Evolutionary conservation across 2,329 filamentous ascomycete genomes (phyloP), one percentile per base, ranked within the genome.

Genomic region (Tolypocladium endophyticum): DNA sequence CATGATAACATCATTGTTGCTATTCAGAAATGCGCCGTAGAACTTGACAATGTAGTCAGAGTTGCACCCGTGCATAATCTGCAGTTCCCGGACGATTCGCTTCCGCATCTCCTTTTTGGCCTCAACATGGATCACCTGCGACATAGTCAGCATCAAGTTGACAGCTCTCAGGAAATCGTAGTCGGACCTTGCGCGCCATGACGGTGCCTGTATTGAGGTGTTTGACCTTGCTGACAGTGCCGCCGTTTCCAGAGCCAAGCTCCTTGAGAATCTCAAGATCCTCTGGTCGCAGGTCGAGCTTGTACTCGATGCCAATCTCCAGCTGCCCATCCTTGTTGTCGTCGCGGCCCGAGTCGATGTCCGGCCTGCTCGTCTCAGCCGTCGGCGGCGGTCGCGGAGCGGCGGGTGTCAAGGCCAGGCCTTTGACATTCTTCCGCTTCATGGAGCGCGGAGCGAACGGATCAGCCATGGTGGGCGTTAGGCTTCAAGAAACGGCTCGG

Each of bases 401-500:
- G 30, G 88, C 86, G 56, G 90, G 87, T 69, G 86, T 92, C 71
- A 99, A 81, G 66, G 92, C 92, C 57, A 99, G 87, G 43, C 92
- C 93, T 79, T 97, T 97, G 75, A 96, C 89, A 74, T 99, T 99
- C 85, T 97, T 97, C 81, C 93, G 88, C 87, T 97, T 97, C 87
- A 99, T 89, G 63, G 94, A 95, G 76, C 84, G 84, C 76, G 83
- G 83, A 64, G 83, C 82, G 67, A 87, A 86, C 39, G 76, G 70
- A 69, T 87, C 84, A 67, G 81, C 81, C 85, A 87, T 87, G 71
- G 65, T 73, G 72, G 61, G 54, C 53, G 28, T 57, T 30, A 52
- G 33, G 53, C 11, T 23, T 20, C 4, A 39, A 47, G 30, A 33
- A 41, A 20, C n/a, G 59, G 47, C 8, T 55, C 36, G 47, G 35